Evolutionary conservation across 2,329 filamentous ascomycete species (phyloP).

Genomic region (Teratosphaeriaceae sp.): DNA sequence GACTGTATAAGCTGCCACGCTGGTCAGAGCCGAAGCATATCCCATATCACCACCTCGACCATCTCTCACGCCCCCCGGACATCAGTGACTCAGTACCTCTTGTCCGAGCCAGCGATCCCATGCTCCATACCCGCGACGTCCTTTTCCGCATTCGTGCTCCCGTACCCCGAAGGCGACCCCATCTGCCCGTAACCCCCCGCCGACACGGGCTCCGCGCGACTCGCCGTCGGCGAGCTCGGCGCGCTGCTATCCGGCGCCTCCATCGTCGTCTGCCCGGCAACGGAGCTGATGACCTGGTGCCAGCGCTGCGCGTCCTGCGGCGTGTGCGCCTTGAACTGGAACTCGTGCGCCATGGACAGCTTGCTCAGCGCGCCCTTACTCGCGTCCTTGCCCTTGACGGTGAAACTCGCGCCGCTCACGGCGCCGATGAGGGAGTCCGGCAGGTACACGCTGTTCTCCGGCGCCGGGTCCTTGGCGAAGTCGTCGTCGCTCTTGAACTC

Average conservation of each 20-base stretch:
- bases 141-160: not conserved
- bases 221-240: conserved; percentile 21
- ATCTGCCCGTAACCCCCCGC: no score
- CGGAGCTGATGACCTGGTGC: conserved; percentile 64
- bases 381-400: conserved; percentile 89
- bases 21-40: no score
- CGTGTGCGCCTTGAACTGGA: conserved; percentile 82
- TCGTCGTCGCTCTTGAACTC: conserved; percentile 93
- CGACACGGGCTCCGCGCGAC: conserved; percentile 6
- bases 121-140: not conserved
- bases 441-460: conserved; percentile 85
- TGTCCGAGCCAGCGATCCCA: no score
- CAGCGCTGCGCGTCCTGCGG: conserved; percentile 75
- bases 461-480: conserved; percentile 63
- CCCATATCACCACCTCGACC: no score
- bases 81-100: no score
- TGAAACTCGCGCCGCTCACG: conserved; percentile 75
- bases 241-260: conserved; percentile 34
- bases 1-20: no score
- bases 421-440: conserved; percentile 79
- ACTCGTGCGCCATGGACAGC: conserved; percentile 70
- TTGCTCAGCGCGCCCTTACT: conserved; percentile 72
- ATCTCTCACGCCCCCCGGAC: no score
- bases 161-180: not conserved
- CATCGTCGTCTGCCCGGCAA: conserved; percentile 46